Evolutionary conservation across 495 filamentous ascomycete species (phyloP).

Genomic region (Penicillium coprophilum): DNA sequence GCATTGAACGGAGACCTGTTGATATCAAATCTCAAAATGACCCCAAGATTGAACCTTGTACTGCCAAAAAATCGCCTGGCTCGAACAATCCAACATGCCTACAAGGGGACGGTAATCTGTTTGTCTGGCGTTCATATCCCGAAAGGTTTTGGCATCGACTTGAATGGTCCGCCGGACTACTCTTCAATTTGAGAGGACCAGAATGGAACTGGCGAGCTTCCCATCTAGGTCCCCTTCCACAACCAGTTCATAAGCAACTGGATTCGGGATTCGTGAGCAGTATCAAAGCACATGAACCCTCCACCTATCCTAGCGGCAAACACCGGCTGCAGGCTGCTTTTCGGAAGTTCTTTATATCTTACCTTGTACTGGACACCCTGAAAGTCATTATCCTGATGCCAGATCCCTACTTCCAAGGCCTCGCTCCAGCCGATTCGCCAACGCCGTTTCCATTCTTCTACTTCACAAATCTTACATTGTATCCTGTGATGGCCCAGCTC

Average conservation of each 20-base stretch:
- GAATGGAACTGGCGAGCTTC: slow-evolving; percentile 77
- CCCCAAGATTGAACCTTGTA: background rate
- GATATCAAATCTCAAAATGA: background rate
- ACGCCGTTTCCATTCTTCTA: slow-evolving; percentile 48
- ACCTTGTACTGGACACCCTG: slow-evolving; percentile 64
- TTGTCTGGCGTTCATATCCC: slow-evolving; percentile 75
- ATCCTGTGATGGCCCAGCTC: slow-evolving; percentile 38
- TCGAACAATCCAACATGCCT: background rate
- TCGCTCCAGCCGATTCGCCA: slow-evolving; percentile 30
- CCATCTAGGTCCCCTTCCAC: slow-evolving; percentile 58
- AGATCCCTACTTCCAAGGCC: slow-evolving; percentile 72
- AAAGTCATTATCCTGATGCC: slow-evolving; percentile 60
- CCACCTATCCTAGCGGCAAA: slow-evolving; percentile 27
- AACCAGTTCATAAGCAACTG: slow-evolving; percentile 44
- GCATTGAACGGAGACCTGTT: slow-evolving; percentile 52
- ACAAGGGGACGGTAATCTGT: slow-evolving; percentile 6
- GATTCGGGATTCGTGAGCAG: slow-evolving; percentile 16
- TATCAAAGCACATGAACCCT: slow-evolving; percentile 13
- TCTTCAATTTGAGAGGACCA: slow-evolving; percentile 67
- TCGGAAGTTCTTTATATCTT: slow-evolving; percentile 49
- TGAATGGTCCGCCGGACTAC: slow-evolving; percentile 68
- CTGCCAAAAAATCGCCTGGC: background rate
- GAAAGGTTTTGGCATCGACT: slow-evolving; percentile 58
- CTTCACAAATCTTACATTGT: slow-evolving; percentile 26
- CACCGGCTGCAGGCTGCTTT: slow-evolving; percentile 51